Base-by-base conservation (phyloP, 1,139 yeast species). In the Candida pseudoviswanathii region DNA sequence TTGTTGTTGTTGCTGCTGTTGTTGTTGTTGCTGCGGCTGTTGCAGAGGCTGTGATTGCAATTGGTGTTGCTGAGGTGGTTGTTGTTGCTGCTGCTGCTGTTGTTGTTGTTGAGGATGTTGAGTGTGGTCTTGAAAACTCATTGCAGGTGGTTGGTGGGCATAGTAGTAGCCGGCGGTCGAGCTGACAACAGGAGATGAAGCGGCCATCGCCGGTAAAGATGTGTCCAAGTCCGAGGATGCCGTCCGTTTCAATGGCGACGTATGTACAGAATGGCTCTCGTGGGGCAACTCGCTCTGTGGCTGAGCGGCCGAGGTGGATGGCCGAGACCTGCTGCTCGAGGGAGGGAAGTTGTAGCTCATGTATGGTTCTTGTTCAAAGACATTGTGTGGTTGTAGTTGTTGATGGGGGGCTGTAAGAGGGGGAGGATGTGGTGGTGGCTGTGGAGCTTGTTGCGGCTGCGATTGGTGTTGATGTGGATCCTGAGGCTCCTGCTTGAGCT, bases 181-280 rank as follows among this genome's bases (percentile, higher is more conserved):
- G 10, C 29, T 42, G 10, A 40, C 41, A 8, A 41, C 46, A 10
- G 42, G 37, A 6, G 56, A 47, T 3, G 56, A 45, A 8, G 54
- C 34, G n/a, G 48, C 34, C 41, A 51, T 44, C 37, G 48, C 42
- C 4, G 49, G 33, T 8, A 44, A 29, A 5, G 40, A n/a, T 4
- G 51, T 36, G 33, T 51, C 54, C 16, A 47, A 46, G n/a, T 47
- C 53, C 7, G 53, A 34, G 8, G 55, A 50, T 11, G 55, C 56
- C 16, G 46, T 26, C 30, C 56, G 40, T 34, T 53, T 53, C 37
- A 54, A 44, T 8, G 55, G 55, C 5, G 57, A 52, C 9, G 54
- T 46, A 41, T 44, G 54, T 47, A 59, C 42, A 1, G 48, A 40
- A 40, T 45, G 48, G 21, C 48, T 45, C 25, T 44, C 46, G 25